phyloP scores from a whole-genome alignment of 1,284 basidiomycete species.

The Boletellus deceptivus region DNA sequence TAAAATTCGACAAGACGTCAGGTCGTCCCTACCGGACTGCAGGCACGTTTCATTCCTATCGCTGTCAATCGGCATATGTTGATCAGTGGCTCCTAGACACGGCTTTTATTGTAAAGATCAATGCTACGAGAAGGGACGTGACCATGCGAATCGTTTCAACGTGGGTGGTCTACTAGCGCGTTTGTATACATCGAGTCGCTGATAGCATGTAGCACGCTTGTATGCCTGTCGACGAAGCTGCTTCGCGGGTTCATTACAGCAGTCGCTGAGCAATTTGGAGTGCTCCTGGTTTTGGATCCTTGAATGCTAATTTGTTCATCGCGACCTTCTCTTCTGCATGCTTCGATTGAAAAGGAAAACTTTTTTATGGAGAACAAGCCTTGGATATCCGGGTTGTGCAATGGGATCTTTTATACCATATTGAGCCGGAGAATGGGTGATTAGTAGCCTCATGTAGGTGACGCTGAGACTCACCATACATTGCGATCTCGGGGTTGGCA shows the following conservation, averaged over 20 bases:
- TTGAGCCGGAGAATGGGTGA: no score
- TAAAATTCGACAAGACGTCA: not conserved
- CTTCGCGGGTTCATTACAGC: not conserved
- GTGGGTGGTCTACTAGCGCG: not conserved
- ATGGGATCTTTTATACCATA: no score
- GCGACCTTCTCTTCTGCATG: no score
- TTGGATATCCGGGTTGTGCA: no score
- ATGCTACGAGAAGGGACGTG: constrained; percentile 6
- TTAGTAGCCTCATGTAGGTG: no score
- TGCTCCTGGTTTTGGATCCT: no score
- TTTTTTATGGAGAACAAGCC: no score
- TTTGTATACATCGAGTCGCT: not conserved
- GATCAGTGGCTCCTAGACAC: constrained; percentile 1
- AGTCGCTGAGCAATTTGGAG: not conserved
- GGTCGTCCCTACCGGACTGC: constrained; percentile 5
- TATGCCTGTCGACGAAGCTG: not conserved
- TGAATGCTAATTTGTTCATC: no score
- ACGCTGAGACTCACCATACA: no score
- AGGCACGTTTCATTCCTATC: not conserved
- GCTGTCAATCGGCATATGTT: no score
- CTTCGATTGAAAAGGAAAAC: no score
- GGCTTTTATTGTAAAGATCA: constrained; percentile 14
- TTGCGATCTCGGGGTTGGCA: no score
- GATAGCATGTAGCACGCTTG: not conserved
- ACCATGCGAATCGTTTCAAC: constrained; percentile 14